Evolutionary conservation across 2,329 filamentous ascomycete genomes (phyloP), one percentile per base, ranked within the genome.

Genomic region (Neopestalotiopsis sp.): DNA sequence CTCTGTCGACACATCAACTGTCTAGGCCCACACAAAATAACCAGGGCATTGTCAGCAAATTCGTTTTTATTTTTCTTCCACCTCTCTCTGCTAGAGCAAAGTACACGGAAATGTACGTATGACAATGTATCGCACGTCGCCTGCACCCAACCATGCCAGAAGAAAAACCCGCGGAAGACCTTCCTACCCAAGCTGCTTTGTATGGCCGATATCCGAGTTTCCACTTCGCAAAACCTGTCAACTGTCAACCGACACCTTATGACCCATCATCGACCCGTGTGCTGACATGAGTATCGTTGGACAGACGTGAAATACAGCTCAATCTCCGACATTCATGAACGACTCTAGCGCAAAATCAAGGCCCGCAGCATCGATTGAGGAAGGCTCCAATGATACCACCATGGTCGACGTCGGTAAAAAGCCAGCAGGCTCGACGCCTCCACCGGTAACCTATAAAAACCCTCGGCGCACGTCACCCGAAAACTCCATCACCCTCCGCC

Each of bases 401-500:
- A 67, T 67, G 66, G 66, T 38, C 57, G 58, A 63, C 58, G 10
- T 58, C 4, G 32, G 32, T n/a, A 76, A 74, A 56, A 72, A 68
- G 61, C 69, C 75, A 63, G 71, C 67, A 45, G 73, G 72, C 67
- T 70, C 69, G 20, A 70, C 73, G 71, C 65, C 56, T 40, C 71
- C 73, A 34, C 69, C 73, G 30, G 30, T 77, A 30, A 77, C 75
- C 2, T 77, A 74, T 66, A 75, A 65, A 5, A 78, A 78, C 65
- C 76, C 77, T 17, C 71, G 85, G 66, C 79, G 85, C 71, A 76
- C 80, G 1, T 81, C 81, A 4, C 82, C 84, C 13, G 80, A 80
- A 57, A 81, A 82, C 38, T 88, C 86, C 4, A 77, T 86, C 2
- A 87, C 86, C 0, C 73, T 87, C 0, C 80, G 77, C 12, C 78